Base-by-base conservation (phyloP, 805 yeast species). In the Teunomyces cretensis region DNA sequence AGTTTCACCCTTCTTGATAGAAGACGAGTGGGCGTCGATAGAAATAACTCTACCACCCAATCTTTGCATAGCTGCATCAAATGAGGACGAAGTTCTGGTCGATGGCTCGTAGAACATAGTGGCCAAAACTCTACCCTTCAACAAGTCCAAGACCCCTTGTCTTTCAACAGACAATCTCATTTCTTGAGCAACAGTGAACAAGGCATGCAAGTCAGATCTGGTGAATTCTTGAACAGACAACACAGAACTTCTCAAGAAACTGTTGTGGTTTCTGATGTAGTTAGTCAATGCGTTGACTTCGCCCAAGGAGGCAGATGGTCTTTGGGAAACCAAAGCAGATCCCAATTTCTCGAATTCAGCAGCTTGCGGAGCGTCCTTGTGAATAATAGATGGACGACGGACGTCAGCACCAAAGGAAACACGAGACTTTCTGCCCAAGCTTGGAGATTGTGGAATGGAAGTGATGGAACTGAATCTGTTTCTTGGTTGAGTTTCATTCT, bases 61-160 rank as follows among this genome's bases (percentile, higher is more conserved):
- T 74, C 99, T 87, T 77, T 94, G 98, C 99, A 94, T 94, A 49
- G 99, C 99, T 58, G 97, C 97, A 67, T 94, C 96, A 65, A 95
- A 95, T 1, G 98, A 94, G 16, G 97, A 83, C 14, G 95, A 82
- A 28, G 99, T 94, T 72, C 99, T 82, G 32, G 99, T 95, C 5
- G 97, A 89, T 56, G 99, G 99, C 75, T 94, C 99, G 68, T 90
- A 94, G 76, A 94, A 94, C 76, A 94, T 84, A 9, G 98, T 95
- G 39, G 97, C 88, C 60, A 94, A 76, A 45, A 94, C 83, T 60
- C 96, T 84, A 48, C 98, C 96, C 67, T 84, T 81, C 73, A 94
- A 80, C 50, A 94, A 70, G 67, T 92, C 97, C 62, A 94, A 75
- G 44, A 89, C 95, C 59, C 99, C 99, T 61, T 84, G 86, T 73